Percentiles rank a stretch among this genome's conserved stretches.
phyloP scores from a whole-genome alignment of 2,329 filamentous ascomycete genomes.

The Verticillium nonalfalfae region DNA sequence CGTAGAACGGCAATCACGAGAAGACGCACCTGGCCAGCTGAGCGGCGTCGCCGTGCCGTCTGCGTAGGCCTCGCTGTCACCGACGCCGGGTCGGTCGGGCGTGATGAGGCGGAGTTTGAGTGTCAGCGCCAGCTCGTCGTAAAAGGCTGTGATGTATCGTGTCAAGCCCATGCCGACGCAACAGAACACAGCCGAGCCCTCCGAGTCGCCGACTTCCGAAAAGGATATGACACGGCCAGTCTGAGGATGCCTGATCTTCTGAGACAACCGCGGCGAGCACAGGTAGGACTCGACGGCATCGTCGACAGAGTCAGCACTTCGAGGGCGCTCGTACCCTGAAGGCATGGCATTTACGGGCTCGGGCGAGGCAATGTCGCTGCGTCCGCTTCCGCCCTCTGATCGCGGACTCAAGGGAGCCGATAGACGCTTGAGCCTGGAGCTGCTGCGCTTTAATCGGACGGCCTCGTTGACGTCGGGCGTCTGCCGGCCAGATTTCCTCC shows the following conservation, averaged over 20 bases:
- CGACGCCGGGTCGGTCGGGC: slow-evolving; percentile 87
- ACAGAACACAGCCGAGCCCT: slow-evolving; percentile 88
- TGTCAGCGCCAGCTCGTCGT: slow-evolving; percentile 87
- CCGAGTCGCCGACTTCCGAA: slow-evolving; percentile 89
- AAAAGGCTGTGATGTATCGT: slow-evolving; percentile 92
- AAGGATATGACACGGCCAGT: slow-evolving; percentile 88
- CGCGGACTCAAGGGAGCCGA: slow-evolving; percentile 41
- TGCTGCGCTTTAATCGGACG: slow-evolving; percentile 44
- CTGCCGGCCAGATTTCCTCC: slow-evolving; percentile 39
- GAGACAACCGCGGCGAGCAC: slow-evolving; percentile 74
- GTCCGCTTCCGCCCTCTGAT: slow-evolving; percentile 24
- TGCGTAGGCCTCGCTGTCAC: slow-evolving; percentile 79
- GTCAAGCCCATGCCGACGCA: slow-evolving; percentile 98
- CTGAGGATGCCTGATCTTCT: slow-evolving; percentile 79
- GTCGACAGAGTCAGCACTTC: slow-evolving; percentile 81
- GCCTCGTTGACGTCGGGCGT: slow-evolving; percentile 41
- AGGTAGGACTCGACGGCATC: slow-evolving; percentile 82
- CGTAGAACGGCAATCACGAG: neutral
- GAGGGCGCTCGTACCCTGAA: slow-evolving; percentile 63
- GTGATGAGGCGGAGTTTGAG: slow-evolving; percentile 88
- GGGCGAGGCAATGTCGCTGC: slow-evolving; percentile 10
- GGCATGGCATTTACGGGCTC: slow-evolving; percentile 21
- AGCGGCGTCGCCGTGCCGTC: slow-evolving; percentile 81
- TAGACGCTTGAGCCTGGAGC: slow-evolving; percentile 51
- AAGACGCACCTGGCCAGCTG: slow-evolving; percentile 77